phyloP scores from a whole-genome alignment of 257 asterid genomes.

The Solanum ahanhuiri region DNA sequence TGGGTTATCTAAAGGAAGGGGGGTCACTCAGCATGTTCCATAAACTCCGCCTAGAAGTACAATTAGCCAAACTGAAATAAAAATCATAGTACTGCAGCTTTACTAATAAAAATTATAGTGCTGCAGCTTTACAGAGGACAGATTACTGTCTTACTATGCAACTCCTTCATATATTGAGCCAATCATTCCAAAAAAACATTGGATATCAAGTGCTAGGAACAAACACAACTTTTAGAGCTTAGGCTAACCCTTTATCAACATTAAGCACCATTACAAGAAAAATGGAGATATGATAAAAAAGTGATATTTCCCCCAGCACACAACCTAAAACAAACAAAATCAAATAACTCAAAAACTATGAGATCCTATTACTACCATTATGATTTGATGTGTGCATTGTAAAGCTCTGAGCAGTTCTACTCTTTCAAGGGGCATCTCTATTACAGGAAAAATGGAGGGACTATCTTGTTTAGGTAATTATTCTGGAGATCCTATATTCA shows the following conservation, averaged over 20 bases:
- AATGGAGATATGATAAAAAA: background rate
- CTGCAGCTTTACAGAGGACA: background rate
- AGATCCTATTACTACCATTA: background rate
- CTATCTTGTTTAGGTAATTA: background rate
- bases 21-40: constrained; percentile 90
- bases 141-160: background rate
- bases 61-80: background rate
- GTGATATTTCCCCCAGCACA: background rate
- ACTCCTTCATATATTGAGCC: background rate
- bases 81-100: background rate
- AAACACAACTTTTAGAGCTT: background rate
- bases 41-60: constrained; percentile 78
- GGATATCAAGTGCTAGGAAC: background rate
- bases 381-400: background rate
- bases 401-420: background rate
- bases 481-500: background rate
- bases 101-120: background rate
- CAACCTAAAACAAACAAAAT: background rate
- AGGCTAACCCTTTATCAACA: background rate
- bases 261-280: background rate
- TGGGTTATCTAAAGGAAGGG: constrained; percentile 36
- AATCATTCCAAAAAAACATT: background rate
- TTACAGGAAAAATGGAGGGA: background rate
- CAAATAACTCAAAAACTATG: background rate
- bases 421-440: background rate